A percentile compares a stretch with the other conserved stretches of the same genome.
phyloP scores from a whole-genome alignment of 1,284 basidiomycete species.

The Naganishia sp. region DNA sequence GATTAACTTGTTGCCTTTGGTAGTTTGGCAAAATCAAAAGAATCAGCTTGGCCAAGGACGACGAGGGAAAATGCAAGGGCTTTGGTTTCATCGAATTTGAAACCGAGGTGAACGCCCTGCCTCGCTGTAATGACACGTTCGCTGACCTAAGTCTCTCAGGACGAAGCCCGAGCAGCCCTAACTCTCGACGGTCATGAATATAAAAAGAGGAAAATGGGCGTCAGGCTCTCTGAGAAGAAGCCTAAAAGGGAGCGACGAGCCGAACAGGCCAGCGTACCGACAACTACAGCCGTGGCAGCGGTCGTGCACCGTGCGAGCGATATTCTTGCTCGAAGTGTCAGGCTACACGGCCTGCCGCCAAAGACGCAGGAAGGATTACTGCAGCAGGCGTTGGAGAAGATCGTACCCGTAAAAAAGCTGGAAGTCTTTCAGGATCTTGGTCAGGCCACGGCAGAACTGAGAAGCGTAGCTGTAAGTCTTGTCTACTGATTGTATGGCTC shows the following conservation, averaged over 20 bases:
- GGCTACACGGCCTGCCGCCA: conserved; percentile 71
- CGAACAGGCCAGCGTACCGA: conserved; percentile 4
- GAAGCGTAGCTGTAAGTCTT: conserved; percentile 66
- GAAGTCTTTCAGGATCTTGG: conserved; percentile 68
- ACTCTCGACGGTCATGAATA: conserved; percentile 79
- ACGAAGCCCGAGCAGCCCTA: conserved; percentile 69
- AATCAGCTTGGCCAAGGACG: conserved; percentile 73
- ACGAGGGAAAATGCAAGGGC: conserved; percentile 72
- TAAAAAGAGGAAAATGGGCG: conserved; percentile 78
- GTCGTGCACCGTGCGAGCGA: conserved; percentile 22
- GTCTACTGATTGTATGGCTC: neutral
- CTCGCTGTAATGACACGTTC: neutral
- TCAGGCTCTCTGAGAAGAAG: conserved; percentile 55
- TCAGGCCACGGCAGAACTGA: conserved; percentile 77
- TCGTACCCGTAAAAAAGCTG: conserved; percentile 69
- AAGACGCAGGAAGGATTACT: conserved; percentile 79
- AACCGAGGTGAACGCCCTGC: conserved; percentile 62
- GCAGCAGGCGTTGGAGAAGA: conserved; percentile 81
- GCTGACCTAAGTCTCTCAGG: conserved; percentile 55
- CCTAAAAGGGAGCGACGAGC: neutral
- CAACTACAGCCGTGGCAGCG: conserved; percentile 5
- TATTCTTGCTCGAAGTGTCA: conserved; percentile 59
- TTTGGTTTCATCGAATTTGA: conserved; percentile 94
- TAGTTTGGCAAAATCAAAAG: conserved; percentile 81
- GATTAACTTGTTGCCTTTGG: neutral